Evolutionary conservation across 148 eudicot genomes (phyloP).

Genomic region (Dysphania ambrosioides): DNA sequence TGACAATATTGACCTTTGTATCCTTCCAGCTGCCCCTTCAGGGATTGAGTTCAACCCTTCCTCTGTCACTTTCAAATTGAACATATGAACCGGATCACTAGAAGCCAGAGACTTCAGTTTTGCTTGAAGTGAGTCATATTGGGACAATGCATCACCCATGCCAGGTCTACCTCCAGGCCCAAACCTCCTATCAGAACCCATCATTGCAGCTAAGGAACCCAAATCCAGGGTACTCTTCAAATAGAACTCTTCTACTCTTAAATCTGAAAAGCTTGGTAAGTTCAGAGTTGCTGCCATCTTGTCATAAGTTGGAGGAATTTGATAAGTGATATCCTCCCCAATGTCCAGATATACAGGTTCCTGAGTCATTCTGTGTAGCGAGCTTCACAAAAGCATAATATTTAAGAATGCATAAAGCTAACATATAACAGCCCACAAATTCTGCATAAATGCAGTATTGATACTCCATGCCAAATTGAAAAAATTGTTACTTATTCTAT

Average conservation of each 20-base stretch:
- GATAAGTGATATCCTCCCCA: slow-evolving; percentile 77
- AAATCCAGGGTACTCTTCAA: slow-evolving; percentile 86
- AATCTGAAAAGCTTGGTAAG: slow-evolving; percentile 73
- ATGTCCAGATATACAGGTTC: slow-evolving; percentile 81
- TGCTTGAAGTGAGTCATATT: slow-evolving; percentile 86
- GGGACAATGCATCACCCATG: slow-evolving; percentile 70
- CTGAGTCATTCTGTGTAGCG: slow-evolving; percentile 48
- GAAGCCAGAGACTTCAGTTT: slow-evolving; percentile 57
- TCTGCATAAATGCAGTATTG: slow-evolving; percentile 5
- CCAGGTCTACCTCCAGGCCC: slow-evolving; percentile 56
- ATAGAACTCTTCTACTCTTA: slow-evolving; percentile 75
- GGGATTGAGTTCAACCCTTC: slow-evolving; percentile 63
- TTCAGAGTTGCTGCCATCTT: slow-evolving; percentile 64
- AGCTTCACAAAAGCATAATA: slow-evolving; percentile 14
- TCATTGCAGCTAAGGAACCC: slow-evolving; percentile 86
- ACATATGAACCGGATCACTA: slow-evolving; percentile 46
- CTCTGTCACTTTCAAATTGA: slow-evolving; percentile 77
- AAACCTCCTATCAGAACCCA: slow-evolving; percentile 71
- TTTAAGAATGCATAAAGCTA: neutral
- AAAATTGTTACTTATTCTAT: too few relatives aligned
- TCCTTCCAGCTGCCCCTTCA: slow-evolving; percentile 93
- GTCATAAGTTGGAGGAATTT: slow-evolving; percentile 83
- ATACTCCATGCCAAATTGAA: neutral
- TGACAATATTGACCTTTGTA: slow-evolving; percentile 67
- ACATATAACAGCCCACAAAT: slow-evolving; percentile 3